These are phyloP conservation scores for Russula dissimulans DNA, from an alignment of 768 basidiomycete genomes.

Conservation along the genomic window DNA sequence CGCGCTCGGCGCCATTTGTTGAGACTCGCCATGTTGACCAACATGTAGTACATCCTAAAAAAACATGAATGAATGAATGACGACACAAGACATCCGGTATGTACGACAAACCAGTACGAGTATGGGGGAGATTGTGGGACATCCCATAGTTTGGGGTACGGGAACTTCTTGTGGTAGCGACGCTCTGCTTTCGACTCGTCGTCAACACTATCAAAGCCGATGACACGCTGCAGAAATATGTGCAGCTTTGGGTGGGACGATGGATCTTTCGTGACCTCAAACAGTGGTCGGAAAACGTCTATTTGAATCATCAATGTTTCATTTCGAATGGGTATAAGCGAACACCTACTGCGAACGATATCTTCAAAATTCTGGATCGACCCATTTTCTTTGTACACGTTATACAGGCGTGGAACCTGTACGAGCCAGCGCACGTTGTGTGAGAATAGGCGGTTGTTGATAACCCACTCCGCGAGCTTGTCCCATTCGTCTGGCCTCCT, in stretches of 20 bases:
- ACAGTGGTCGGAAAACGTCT: slow-evolving; percentile 92
- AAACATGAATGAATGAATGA: slow-evolving; percentile 12
- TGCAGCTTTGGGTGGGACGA: slow-evolving; percentile 87
- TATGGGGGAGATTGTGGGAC: slow-evolving; percentile 86
- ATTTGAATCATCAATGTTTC: background rate
- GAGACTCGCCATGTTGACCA: slow-evolving; percentile 88
- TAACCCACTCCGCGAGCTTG: slow-evolving; percentile 95
- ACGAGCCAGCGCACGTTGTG: slow-evolving; percentile 99
- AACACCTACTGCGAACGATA: slow-evolving; percentile 70
- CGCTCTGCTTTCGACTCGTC: slow-evolving; percentile 94
- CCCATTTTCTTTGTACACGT: slow-evolving; percentile 87
- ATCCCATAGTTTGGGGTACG: slow-evolving; percentile 86
- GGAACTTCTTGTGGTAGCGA: slow-evolving; percentile 88
- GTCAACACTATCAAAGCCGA: slow-evolving; percentile 98
- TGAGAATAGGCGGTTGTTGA: slow-evolving; percentile 85
- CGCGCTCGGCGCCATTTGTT: slow-evolving; percentile 85
- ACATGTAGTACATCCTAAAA: slow-evolving; percentile 91
- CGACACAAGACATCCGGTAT: background rate
- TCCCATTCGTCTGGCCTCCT: slow-evolving; percentile 85
- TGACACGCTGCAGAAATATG: slow-evolving; percentile 86
- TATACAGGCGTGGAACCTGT: slow-evolving; percentile 89
- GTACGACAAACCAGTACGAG: slow-evolving; percentile 71
- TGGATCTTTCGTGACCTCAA: slow-evolving; percentile 94
- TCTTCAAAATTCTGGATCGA: slow-evolving; percentile 83
- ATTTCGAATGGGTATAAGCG: background rate